Evolutionary conservation across 2,329 filamentous ascomycete genomes (phyloP), one percentile per base, ranked within the genome.

Genomic region (Colletotrichum gloeosporioides): DNA sequence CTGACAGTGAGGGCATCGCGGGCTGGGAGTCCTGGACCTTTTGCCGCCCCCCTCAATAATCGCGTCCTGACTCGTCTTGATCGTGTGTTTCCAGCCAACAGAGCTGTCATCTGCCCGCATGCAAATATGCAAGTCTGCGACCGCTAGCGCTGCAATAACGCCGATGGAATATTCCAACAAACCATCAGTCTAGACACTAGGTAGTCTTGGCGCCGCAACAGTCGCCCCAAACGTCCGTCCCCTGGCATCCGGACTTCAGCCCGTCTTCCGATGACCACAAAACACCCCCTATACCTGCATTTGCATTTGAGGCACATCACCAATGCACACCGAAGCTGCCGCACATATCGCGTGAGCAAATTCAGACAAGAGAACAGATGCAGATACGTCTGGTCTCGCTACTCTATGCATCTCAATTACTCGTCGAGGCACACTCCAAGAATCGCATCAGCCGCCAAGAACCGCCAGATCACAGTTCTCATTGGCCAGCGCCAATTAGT

Each of bases 11-110:
- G 31, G 62, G 4, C 55, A 73, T 55, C 63, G 57, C 29, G 27
- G 63, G 18, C 27, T 71, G 22, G 68, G 31, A 63, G 59, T 63
- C 59, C 72, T 63, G 63, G n/a, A 39, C 31, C 18, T 36, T 36
- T 15, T 25, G 59, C 59, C 59, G 59, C 59, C 59, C 59, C 31
- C 32, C 59, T 53, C n/a, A 53, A 7, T 53, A 53, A 53, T 53
- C 6, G 22, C 29, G 18, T 15, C 64, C 64, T 76, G 74, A 69
- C 74, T 76, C 74, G 70, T 36, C 53, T n/a, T 31, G n/a, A 4
- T 15, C 59, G 64, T 36, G 32, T 29, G 73, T 69, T 69, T 76
- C 65, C 44, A 61, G 22, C 22, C 49, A 53, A 18, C 32, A 39
- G 39, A 74, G 49, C 34, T 66, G 57, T 32, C 64, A 63, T 22